Conservation (phyloP, 1,284 basidiomycete species). For the Kalmanozyma brasiliensis region DNA sequence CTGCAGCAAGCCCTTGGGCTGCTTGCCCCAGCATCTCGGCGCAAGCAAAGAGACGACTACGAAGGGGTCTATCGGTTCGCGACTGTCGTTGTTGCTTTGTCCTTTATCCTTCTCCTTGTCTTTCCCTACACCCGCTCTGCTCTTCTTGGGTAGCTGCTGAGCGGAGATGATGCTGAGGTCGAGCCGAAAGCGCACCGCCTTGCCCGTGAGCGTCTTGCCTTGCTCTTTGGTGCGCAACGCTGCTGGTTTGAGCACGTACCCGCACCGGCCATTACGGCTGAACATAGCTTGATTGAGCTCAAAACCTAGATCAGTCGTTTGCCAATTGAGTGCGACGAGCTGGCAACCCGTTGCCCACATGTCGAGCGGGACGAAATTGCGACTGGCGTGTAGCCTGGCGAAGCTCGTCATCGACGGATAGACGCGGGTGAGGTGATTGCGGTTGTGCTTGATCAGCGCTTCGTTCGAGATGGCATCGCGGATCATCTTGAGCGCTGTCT, state of each 20-base stretch:
- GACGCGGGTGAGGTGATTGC: constrained; percentile 83
- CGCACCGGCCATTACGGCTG: constrained; percentile 81
- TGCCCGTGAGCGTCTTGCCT: constrained; percentile 41
- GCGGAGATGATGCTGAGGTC: constrained; percentile 79
- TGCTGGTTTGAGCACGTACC: constrained; percentile 90
- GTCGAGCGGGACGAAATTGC: constrained; percentile 88
- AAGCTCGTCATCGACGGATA: constrained; percentile 84
- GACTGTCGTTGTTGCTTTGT: constrained; percentile 12
- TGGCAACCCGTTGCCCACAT: constrained; percentile 92
- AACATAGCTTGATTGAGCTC: constrained; percentile 97
- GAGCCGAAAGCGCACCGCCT: constrained; percentile 44
- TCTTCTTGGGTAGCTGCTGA: constrained; percentile 80
- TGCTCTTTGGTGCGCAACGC: constrained; percentile 75
- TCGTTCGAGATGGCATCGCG: constrained; percentile 43
- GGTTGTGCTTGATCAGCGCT: constrained; percentile 89
- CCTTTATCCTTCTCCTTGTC: constrained; percentile 52
- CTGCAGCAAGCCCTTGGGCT: constrained; percentile 34
- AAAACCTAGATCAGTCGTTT: constrained; percentile 76
- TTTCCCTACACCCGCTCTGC: constrained; percentile 35
- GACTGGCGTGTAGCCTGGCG: constrained; percentile 57
- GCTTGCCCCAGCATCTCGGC: constrained; percentile 56
- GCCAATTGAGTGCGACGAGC: constrained; percentile 97
- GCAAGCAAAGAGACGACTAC: constrained; percentile 51
- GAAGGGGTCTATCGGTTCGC: constrained; percentile 57
- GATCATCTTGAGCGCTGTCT: constrained; percentile 59